Evolutionary conservation across 805 yeast genomes (phyloP), one percentile per base, ranked within the genome.

Genomic region (Wickerhamiella occidentalis): DNA sequence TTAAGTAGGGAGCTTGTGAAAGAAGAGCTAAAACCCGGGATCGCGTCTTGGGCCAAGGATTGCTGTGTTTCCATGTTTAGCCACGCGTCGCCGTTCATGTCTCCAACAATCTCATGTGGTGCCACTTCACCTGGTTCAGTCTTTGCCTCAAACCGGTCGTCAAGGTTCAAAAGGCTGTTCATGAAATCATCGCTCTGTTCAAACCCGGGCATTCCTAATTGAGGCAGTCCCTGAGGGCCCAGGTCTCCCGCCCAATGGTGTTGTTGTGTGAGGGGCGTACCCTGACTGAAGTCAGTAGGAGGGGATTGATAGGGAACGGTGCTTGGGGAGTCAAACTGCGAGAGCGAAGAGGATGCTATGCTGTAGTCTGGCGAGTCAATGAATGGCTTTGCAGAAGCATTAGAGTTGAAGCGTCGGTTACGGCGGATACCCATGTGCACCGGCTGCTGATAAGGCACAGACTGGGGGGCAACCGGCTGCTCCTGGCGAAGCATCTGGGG

Each of bases 171-270:
- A 30, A 56, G 28, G 15, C 57, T 55, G 40, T 52, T 54, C 41
- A 56, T 53, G 30, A 56, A 56, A n/a, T 56, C 59, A n/a, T 56
- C 59, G 19, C 45, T 40, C 43, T 54, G 58, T 40, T 52, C 53
- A 35, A 45, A 35, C 23, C 47, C 47, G 7, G 29, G 40, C 43
- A 45, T 45, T 8, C 48, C 48, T 2, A 45, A 28, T 29, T 28
- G 37, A 11, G 33, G 30, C 7, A 37, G 26, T 8, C 43, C 43
- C 28, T 37, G 42, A 21, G 29, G 33, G 9, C 21, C 22, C 28
- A 21, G n/a, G 3, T 29, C 43, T 4, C 42, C 42, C 8, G 44
- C 33, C 43, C 43, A 37, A 18, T 19, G 37, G 37, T 45, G 43
- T 17, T 36, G 48, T 29, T 37, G 43, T n/a, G 43, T 29, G n/a